phyloP scores from a whole-genome alignment of 768 basidiomycete species.

The Mycena metata region DNA sequence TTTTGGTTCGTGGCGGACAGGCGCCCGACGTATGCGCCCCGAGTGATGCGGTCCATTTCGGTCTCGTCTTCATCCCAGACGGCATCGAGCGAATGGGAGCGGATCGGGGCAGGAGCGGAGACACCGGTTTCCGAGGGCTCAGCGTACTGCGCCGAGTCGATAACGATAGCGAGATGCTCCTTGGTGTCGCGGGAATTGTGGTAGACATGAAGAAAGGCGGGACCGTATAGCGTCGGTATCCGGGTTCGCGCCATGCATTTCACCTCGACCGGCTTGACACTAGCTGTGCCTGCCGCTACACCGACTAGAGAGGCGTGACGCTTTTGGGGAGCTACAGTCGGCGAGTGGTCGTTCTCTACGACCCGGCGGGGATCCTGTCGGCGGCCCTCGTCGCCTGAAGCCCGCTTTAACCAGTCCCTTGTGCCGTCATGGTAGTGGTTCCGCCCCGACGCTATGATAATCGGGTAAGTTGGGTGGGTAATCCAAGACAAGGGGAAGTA shows the following conservation, averaged over 20 bases:
- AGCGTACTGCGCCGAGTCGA: constrained; percentile 89
- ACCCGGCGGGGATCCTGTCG: constrained; percentile 75
- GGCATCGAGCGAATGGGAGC: constrained; percentile 85
- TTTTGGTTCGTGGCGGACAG: constrained; percentile 69
- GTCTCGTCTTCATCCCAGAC: constrained; percentile 90
- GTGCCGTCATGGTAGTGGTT: constrained; percentile 68
- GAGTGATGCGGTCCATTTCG: constrained; percentile 91
- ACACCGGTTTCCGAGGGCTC: constrained; percentile 50
- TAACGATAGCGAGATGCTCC: constrained; percentile 96
- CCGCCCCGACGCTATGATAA: constrained; percentile 70
- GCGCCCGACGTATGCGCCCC: constrained; percentile 94
- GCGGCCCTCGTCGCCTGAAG: constrained; percentile 71
- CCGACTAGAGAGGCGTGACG: constrained; percentile 52
- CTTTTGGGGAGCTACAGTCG: constrained; percentile 55
- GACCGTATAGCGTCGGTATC: constrained; percentile 95
- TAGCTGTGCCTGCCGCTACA: constrained; percentile 42
- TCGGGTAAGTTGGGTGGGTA: background rate
- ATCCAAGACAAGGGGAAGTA: no score
- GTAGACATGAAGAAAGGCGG: constrained; percentile 94
- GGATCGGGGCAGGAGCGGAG: constrained; percentile 75
- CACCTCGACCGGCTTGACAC: constrained; percentile 66
- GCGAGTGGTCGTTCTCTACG: constrained; percentile 61
- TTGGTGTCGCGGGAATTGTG: constrained; percentile 93
- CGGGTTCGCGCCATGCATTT: constrained; percentile 97
- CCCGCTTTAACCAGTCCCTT: constrained; percentile 72